Percentiles rank a stretch among this genome's conserved stretches.
Evolutionary conservation across 2,329 filamentous ascomycete species (phyloP).

Genomic region (Colletotrichum destructivum): DNA sequence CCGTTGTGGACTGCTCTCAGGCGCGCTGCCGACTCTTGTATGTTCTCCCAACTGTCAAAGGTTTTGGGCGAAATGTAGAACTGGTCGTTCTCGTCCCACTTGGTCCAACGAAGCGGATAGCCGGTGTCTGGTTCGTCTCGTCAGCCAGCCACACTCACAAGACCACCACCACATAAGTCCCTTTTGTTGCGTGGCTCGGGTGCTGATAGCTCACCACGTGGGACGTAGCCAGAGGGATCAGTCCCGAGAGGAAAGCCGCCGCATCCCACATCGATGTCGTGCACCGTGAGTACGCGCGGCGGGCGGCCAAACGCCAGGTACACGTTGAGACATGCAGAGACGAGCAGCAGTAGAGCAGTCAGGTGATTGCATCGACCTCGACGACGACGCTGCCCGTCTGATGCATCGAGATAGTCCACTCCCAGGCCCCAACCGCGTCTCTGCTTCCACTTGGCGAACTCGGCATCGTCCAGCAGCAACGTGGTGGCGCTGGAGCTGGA

Average conservation of each 20-base stretch:
- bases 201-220: background rate
- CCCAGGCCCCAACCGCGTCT: background rate
- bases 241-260: constrained; percentile 3
- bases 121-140: background rate
- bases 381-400: background rate
- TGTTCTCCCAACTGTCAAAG: constrained; percentile 1
- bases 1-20: background rate
- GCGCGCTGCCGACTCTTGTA: background rate
- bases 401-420: background rate
- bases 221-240: constrained; percentile 5
- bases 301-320: background rate
- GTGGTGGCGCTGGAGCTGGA: background rate
- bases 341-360: background rate
- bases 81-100: background rate
- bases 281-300: constrained; percentile 1
- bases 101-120: background rate
- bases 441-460: background rate
- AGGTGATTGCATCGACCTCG: background rate
- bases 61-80: background rate
- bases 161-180: background rate
- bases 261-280: constrained; percentile 17
- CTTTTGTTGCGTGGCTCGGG: background rate
- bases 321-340: background rate
- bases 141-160: background rate
- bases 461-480: background rate